phyloP scores from a whole-genome alignment of 768 basidiomycete genomes.

The Paxillus rubicundulus region DNA sequence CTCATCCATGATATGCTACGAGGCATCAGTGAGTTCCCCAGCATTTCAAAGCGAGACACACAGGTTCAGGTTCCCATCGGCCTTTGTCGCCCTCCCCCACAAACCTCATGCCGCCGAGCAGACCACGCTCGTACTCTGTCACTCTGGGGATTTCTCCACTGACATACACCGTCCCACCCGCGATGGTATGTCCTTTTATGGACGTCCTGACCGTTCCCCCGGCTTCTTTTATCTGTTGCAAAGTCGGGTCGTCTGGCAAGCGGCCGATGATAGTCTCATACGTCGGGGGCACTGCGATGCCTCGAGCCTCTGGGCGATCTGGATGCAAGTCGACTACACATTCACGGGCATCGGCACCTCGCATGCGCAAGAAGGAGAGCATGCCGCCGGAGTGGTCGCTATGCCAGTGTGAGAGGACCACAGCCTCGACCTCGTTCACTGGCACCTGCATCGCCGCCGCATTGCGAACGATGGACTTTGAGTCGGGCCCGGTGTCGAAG shows the following conservation, averaged over 20 bases:
- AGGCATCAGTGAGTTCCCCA: neutral
- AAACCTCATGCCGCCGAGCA: constrained; percentile 70
- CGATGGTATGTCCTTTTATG: constrained; percentile 61
- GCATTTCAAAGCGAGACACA: constrained; percentile 24
- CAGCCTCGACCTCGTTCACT: constrained; percentile 51
- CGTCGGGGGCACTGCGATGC: constrained; percentile 64
- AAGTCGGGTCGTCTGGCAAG: constrained; percentile 69
- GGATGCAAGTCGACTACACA: constrained; percentile 77
- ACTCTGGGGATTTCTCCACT: constrained; percentile 79
- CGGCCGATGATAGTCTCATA: constrained; percentile 56
- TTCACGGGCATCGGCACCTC: constrained; percentile 26
- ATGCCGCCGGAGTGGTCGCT: constrained; percentile 74
- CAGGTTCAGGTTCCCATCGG: constrained; percentile 57
- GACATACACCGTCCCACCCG: constrained; percentile 63
- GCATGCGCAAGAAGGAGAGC: constrained; percentile 56
- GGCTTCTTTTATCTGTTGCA: constrained; percentile 55
- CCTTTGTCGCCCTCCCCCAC: constrained; percentile 29
- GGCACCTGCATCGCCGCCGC: constrained; percentile 55
- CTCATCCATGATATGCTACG: constrained; percentile 78
- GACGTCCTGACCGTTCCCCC: constrained; percentile 59
- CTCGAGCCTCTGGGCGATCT: constrained; percentile 67
- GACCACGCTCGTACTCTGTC: constrained; percentile 64
- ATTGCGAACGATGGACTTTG: constrained; percentile 71
- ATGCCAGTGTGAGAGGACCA: constrained; percentile 82
- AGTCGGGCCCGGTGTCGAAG: constrained; percentile 86